Evolutionary conservation across 108 stramenopile species (phyloP), one percentile per base, ranked within the genome.

Genomic region (Nitzschia sp.): DNA sequence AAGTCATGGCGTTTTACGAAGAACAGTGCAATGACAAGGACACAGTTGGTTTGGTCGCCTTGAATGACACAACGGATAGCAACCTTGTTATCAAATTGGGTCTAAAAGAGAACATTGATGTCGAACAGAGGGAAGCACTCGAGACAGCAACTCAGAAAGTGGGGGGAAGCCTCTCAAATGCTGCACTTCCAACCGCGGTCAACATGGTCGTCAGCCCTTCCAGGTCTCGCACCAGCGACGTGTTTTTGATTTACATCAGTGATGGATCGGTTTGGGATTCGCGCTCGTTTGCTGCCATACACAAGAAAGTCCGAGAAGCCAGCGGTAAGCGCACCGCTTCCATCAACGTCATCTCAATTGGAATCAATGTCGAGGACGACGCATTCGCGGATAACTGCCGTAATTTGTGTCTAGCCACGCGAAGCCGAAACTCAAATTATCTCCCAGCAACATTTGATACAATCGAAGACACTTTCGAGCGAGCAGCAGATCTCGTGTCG

Each of bases 161-260:
- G 25, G 38, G 53, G 24, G 34, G 63, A 21, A 54, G 54, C 42
- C 54, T 29, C 19, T 59, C 62, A 15, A 30, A n/a, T 24, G 45
- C 63, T n/a, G 53, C 71, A 24, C 38, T 72, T 6, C 42, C 61
- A 8, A 42, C 21, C 1, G 71, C 71, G 2, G 42, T 72, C 58
- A 38, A 64, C 8, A 64, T 72, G 71, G 63, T 62, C n/a, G 29
- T 59, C 8, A 53, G 51, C 27, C 42, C 54, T 23, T 62, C 61
- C 23, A 9, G 61, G 11, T 64, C 71, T 1, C 49, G 61, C 17
- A 26, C 71, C 27, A 64, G 55, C 24, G 71, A 72, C 29, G 71
- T 72, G 9, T 72, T 31, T 42, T 53, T 72, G 42, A 45, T 72
- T 30, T 72, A 60, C 63, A 62, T 72, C 23, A 72, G 63, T 38